Evolutionary conservation across 805 yeast genomes (phyloP).

Genomic region (Lipomyces spencermartinsiae): DNA sequence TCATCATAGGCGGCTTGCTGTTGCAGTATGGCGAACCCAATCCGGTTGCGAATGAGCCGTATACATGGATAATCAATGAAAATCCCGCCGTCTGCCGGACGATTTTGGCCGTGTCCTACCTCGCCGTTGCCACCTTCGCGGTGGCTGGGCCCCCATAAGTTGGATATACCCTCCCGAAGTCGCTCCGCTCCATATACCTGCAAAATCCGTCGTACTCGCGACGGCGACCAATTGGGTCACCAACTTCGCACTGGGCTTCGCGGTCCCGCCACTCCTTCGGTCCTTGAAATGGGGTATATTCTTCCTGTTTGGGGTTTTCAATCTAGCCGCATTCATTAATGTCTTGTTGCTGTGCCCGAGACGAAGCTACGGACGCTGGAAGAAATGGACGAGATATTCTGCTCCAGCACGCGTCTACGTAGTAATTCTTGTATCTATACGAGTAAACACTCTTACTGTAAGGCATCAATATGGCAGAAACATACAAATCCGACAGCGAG

Average conservation of each 20-base stretch:
- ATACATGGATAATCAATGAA: constrained; percentile 53
- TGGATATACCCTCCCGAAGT: constrained; percentile 72
- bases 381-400: constrained; percentile 39
- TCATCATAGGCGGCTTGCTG: constrained; percentile 72
- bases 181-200: constrained; percentile 55
- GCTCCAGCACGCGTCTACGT: too few relatives aligned
- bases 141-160: constrained; percentile 60
- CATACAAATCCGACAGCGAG: too few relatives aligned
- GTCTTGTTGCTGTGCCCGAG: constrained; percentile 77
- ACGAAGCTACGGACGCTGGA: constrained; percentile 70
- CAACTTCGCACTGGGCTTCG: constrained; percentile 50
- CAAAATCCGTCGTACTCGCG: constrained; percentile 51
- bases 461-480: too few relatives aligned
- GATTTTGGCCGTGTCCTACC: constrained; percentile 56
- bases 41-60: neutral
- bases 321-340: constrained; percentile 44
- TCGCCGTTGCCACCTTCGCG: constrained; percentile 66
- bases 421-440: too few relatives aligned
- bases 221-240: constrained; percentile 70
- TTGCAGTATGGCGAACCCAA: neutral
- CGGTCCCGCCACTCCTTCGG: constrained; percentile 44
- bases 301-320: constrained; percentile 66
- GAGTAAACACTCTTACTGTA: too few relatives aligned
- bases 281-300: constrained; percentile 52
- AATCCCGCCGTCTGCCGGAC: constrained; percentile 58